Conservation (phyloP, 139 green algal genomes). For the Klebsormidium nitens region DNA sequence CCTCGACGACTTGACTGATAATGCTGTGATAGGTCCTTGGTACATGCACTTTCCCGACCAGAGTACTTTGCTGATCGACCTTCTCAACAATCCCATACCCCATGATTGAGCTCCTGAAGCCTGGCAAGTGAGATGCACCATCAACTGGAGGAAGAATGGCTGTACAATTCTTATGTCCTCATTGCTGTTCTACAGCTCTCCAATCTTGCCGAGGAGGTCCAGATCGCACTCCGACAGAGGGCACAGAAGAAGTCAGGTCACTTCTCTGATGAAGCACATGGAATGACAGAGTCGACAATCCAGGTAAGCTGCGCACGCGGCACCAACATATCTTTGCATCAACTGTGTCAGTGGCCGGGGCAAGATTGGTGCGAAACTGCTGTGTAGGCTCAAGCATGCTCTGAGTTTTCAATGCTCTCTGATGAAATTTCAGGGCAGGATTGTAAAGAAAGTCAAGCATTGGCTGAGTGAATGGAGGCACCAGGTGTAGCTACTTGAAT, state of each 20-base stretch:
- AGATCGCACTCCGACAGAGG: constrained; percentile 11
- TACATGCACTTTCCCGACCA: background rate
- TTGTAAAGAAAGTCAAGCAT: no score
- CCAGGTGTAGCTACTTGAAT: no score
- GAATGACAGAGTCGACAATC: constrained; percentile 34
- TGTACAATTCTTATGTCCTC: background rate
- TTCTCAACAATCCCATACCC: background rate
- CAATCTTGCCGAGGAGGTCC: constrained; percentile 19
- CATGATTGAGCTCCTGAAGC: constrained; percentile 6
- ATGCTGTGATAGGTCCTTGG: no score
- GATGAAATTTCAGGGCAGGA: no score
- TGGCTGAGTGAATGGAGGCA: no score
- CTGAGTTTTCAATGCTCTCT: no score
- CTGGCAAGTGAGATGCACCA: constrained; percentile 6
- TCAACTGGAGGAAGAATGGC: background rate
- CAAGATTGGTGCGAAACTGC: no score
- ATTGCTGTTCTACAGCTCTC: background rate
- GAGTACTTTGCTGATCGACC: background rate
- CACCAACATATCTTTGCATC: no score
- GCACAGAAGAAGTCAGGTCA: constrained; percentile 14
- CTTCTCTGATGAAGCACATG: constrained; percentile 27
- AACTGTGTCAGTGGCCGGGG: no score
- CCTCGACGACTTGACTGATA: constrained; percentile 29
- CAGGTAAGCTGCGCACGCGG: no score
- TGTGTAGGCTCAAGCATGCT: no score